Evolutionary conservation across 148 eudicot genomes (phyloP), one percentile per base, ranked within the genome.

Genomic region (Polygonum aviculare): DNA sequence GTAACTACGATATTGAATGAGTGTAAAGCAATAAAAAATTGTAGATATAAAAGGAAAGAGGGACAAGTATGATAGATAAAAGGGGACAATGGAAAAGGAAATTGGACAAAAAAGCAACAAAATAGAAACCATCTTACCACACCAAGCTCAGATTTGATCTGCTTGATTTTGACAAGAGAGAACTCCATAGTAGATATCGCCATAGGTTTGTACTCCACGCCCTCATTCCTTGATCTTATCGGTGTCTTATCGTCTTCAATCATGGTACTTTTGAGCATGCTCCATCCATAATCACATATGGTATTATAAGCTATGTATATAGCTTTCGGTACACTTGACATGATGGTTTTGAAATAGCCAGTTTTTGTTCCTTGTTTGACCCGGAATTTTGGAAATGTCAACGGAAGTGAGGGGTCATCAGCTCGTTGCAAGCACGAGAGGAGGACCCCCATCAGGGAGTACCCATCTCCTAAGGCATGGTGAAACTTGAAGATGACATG

Each of bases 371-470:
- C 21, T 21, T n/a, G 9, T 21, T 55, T 19, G 22, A 19, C 3
- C 3, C 26, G 81, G 19, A 84, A 19, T 3, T 62, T 45, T 2
- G 97, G 94, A 74, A 93, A 89, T 1, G 91, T 89, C 16, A 90
- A 57, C 10, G 97, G 93, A 54, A 90, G 81, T 0, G 87, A 80
- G n/a, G 98, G 97, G 40, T 89, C 39, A 38, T 93, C 98, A 3
- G 91, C 87, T 80, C 97, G 72, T 69, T 88, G 83, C 47, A 91
- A 67, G 77, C 94, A 91, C 31, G 98, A 93, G 31, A 93, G 93
- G 41, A 93, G 94, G 15, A 94, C 97, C 1, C 98, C 98, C 98
- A 93, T 93, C 0, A 93, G 70, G 11, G 97, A 91, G 77, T 81
- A 93, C 2, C 98, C 98, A 38, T 93, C 94, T 1, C 98, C 98